These are phyloP conservation scores for Neltuma alba DNA, from an alignment of 306 rosid genomes.

Conservation along the genomic window DNA sequence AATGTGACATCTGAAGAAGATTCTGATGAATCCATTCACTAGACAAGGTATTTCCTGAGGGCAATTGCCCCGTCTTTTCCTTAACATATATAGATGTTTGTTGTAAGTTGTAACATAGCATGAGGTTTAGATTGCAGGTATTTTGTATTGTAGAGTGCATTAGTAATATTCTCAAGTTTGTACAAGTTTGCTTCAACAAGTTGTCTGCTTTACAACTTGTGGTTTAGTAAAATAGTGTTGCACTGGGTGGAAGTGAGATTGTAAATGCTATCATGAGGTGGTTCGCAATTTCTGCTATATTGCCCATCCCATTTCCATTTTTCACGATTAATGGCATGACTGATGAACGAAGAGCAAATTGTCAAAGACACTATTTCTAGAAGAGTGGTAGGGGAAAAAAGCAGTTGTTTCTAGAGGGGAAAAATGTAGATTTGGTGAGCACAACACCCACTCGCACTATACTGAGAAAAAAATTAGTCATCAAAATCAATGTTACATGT, in stretches of 20 bases:
- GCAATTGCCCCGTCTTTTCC: conserved; percentile 11
- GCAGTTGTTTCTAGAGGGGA: background rate
- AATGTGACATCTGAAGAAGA: conserved; percentile 62
- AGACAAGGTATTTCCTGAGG: background rate
- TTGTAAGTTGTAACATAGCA: conserved; percentile 37
- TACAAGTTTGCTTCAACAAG: background rate
- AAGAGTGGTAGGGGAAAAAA: background rate
- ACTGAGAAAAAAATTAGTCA: background rate
- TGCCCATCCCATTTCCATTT: background rate
- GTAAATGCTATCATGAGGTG: conserved; percentile 22
- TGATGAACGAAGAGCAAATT: background rate
- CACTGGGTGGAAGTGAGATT: background rate
- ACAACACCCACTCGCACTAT: background rate
- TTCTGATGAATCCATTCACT: conserved; percentile 54
- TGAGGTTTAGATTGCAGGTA: conserved; percentile 38
- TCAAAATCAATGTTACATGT: background rate
- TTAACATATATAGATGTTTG: conserved; percentile 24
- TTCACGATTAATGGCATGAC: background rate
- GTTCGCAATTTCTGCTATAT: background rate
- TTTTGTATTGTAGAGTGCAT: conserved; percentile 37
- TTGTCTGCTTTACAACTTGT: background rate
- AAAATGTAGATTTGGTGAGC: conserved; percentile 16
- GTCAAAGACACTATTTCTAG: background rate
- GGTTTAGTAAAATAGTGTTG: background rate
- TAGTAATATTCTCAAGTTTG: background rate